Evolutionary conservation across 257 asterid species (phyloP).

Genomic region (Solanum infundibuliforme): DNA sequence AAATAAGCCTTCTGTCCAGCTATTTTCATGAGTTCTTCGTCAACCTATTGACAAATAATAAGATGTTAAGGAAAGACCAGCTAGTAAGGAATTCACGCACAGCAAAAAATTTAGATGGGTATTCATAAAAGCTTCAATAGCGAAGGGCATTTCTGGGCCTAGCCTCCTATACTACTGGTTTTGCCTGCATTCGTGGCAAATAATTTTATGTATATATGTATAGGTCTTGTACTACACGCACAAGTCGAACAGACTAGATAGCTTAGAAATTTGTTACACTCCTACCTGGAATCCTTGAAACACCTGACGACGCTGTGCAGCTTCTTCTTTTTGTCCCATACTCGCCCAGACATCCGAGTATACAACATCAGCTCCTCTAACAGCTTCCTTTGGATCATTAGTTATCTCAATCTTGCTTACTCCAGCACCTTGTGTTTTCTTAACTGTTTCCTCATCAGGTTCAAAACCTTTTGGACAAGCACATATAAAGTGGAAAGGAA

Average conservation of each 20-base stretch:
- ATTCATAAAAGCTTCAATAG: not conserved
- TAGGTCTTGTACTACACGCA: not conserved
- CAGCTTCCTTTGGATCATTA: slow-evolving; percentile 82
- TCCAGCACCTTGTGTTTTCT: slow-evolving; percentile 62
- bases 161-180: not conserved
- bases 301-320: slow-evolving; percentile 72
- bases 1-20: slow-evolving; percentile 76
- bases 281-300: slow-evolving; percentile 92
- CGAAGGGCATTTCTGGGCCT: not conserved
- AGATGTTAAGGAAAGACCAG: not conserved
- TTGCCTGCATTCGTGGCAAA: not conserved
- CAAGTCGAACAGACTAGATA: not conserved
- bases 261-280: not conserved
- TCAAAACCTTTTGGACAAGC: slow-evolving; percentile 87
- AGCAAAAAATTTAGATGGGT: not conserved
- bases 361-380: slow-evolving; percentile 87
- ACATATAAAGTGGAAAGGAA: slow-evolving; percentile 91
- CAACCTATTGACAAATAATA: slow-evolving; percentile 38
- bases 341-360: slow-evolving; percentile 99
- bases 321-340: slow-evolving; percentile 98
- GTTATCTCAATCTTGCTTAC: slow-evolving; percentile 76
- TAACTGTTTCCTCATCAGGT: slow-evolving; percentile 63
- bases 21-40: slow-evolving; percentile 73
- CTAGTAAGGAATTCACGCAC: not conserved
- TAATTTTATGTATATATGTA: not conserved